Evolutionary conservation across 78 protist species (phyloP).

Genomic region (Dictyostelium citrinum): DNA sequence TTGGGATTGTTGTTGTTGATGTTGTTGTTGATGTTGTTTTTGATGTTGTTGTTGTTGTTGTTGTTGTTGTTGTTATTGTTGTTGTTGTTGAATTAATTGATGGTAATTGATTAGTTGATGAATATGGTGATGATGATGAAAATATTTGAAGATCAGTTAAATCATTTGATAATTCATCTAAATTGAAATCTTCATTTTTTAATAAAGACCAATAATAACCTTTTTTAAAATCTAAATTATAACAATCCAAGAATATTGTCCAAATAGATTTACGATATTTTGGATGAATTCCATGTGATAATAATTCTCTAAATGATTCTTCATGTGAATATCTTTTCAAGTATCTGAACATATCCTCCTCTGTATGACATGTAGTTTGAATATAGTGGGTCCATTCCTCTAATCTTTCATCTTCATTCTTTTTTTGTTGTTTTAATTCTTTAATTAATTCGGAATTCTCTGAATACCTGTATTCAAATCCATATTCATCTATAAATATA

Average conservation of each 20-base stretch:
- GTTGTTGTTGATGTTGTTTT: neutral
- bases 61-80: too few species aligned
- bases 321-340: neutral
- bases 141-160: neutral
- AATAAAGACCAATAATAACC: constrained; percentile 25
- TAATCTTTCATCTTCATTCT: neutral
- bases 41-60: neutral
- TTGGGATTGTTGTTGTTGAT: neutral
- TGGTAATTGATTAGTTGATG: neutral
- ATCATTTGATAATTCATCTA: neutral
- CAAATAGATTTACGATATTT: constrained; percentile 19
- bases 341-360: constrained; percentile 10
- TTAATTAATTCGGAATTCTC: neutral
- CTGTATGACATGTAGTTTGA: neutral
- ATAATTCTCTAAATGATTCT: constrained; percentile 5
- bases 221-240: constrained; percentile 31
- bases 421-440: neutral
- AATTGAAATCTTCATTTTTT: constrained; percentile 15
- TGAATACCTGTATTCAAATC: constrained; percentile 11
- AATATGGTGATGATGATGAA: neutral
- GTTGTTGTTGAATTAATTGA: neutral
- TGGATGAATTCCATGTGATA: constrained; percentile 21
- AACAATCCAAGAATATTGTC: constrained; percentile 19
- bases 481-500: constrained; percentile 29
- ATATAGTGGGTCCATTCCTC: constrained; percentile 56